Evolutionary conservation across 345 rosid species (phyloP).

Genomic region (Pugionium dolabratum): DNA sequence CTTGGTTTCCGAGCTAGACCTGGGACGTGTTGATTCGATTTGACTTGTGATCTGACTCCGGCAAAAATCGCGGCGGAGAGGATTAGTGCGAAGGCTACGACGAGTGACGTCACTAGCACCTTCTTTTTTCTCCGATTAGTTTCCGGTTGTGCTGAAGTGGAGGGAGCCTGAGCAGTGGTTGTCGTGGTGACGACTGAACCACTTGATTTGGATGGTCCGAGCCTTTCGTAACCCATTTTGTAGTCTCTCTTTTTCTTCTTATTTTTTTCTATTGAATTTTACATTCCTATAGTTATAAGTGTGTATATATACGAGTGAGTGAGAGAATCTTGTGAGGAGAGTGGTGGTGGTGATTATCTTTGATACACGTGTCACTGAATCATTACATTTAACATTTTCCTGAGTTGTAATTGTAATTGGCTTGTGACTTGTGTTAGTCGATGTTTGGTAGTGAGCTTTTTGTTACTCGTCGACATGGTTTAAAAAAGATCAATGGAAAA

Average conservation of each 20-base stretch:
- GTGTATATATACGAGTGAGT: constrained; percentile 21
- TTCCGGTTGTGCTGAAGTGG: constrained; percentile 21
- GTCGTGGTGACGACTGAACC: constrained; percentile 28
- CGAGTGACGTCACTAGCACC: constrained; percentile 47
- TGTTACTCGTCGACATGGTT: background rate
- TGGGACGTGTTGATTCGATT: constrained; percentile 17
- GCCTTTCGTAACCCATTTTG: constrained; percentile 58
- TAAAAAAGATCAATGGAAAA: background rate
- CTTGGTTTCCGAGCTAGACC: constrained; percentile 58
- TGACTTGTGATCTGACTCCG: constrained; percentile 41
- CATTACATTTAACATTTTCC: background rate
- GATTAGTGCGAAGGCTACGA: constrained; percentile 49
- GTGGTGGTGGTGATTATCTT: too few relatives aligned
- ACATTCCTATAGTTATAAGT: constrained; percentile 8
- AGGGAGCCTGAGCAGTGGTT: constrained; percentile 5
- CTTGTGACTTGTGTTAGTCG: constrained; percentile 1
- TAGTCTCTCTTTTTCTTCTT: background rate
- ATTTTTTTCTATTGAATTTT: background rate
- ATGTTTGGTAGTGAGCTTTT: constrained; percentile 10
- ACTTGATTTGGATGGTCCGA: constrained; percentile 42
- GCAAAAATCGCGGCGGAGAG: constrained; percentile 63
- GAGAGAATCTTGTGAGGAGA: background rate
- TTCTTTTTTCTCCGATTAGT: constrained; percentile 33
- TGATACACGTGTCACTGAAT: too few relatives aligned
- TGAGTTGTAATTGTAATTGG: constrained; percentile 2